Conservation (phyloP, 2,329 filamentous ascomycete genomes). For the Zymoseptoria passerinii region DNA sequence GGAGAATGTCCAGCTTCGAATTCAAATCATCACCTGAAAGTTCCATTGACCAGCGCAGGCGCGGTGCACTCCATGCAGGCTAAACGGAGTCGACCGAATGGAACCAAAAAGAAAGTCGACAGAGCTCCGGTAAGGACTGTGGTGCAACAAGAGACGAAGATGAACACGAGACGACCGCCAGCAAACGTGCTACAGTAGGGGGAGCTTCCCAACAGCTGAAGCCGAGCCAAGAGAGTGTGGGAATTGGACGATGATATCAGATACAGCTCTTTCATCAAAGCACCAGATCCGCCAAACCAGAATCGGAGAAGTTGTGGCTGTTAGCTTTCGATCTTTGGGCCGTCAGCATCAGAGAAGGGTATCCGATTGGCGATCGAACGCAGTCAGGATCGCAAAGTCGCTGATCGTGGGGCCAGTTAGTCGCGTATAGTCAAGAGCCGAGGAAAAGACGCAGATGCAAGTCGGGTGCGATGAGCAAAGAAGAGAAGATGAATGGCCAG, state of each 20-base stretch:
- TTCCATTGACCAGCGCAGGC: conserved; percentile 18
- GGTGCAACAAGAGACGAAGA: neutral
- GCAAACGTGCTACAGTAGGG: neutral
- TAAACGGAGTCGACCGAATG: neutral
- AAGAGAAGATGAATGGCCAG: neutral
- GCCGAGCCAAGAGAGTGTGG: neutral
- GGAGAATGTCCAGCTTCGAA: conserved; percentile 8
- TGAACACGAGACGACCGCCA: neutral
- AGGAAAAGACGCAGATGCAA: neutral
- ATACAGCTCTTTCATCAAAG: neutral
- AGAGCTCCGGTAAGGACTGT: conserved; percentile 1
- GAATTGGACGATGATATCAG: neutral
- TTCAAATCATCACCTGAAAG: conserved; percentile 15
- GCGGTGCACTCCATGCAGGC: conserved; percentile 21
- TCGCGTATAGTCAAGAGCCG: neutral
- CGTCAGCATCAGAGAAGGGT: neutral
- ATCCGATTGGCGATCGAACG: neutral
- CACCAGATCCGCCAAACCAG: neutral
- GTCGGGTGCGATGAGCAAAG: neutral
- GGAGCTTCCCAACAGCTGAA: neutral
- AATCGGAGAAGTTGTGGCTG: neutral
- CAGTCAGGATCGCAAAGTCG: neutral
- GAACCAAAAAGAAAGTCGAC: neutral
- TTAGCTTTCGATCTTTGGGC: neutral
- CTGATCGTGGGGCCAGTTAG: neutral